Percentiles rank a stretch among this genome's conserved stretches.
phyloP scores from a whole-genome alignment of 768 basidiomycete species.

The Sutorius australiensis region DNA sequence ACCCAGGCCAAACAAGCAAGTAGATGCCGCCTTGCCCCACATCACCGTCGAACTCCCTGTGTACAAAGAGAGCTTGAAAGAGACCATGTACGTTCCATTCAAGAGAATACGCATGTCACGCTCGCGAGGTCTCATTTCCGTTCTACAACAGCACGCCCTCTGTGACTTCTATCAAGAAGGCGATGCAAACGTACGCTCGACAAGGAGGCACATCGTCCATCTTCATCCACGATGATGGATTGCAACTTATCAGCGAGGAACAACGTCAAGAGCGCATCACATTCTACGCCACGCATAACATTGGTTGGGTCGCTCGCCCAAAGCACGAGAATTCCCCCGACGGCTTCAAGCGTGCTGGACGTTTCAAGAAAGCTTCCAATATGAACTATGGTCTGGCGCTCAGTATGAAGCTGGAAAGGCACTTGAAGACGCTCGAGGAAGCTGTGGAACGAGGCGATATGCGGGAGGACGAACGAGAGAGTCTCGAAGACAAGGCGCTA shows the following conservation, averaged over 20 bases:
- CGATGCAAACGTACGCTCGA: slow-evolving; percentile 63
- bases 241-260: slow-evolving; percentile 46
- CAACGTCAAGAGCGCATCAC: slow-evolving; percentile 46
- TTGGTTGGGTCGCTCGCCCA: slow-evolving; percentile 60
- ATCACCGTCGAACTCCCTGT: slow-evolving; percentile 82
- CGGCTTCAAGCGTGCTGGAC: slow-evolving; percentile 48
- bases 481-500: slow-evolving; percentile 67
- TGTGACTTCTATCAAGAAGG: slow-evolving; percentile 63
- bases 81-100: slow-evolving; percentile 61
- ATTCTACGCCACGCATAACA: slow-evolving; percentile 54
- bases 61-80: slow-evolving; percentile 78
- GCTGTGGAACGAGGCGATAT: slow-evolving; percentile 39
- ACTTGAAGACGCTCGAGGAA: slow-evolving; percentile 44
- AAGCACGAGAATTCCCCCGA: slow-evolving; percentile 34
- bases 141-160: slow-evolving; percentile 55
- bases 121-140: background rate
- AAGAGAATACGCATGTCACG: too few species aligned
- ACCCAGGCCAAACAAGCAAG: slow-evolving; percentile 55
- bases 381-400: slow-evolving; percentile 73
- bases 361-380: slow-evolving; percentile 94
- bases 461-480: slow-evolving; percentile 34
- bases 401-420: slow-evolving; percentile 34
- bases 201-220: slow-evolving; percentile 59
- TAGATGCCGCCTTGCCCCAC: slow-evolving; percentile 66
- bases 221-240: slow-evolving; percentile 59